Percentiles rank a stretch among this genome's conserved stretches.
phyloP scores from a whole-genome alignment of 192 early-diverging fungal species.

The Phlyctochytrium arcticum region DNA sequence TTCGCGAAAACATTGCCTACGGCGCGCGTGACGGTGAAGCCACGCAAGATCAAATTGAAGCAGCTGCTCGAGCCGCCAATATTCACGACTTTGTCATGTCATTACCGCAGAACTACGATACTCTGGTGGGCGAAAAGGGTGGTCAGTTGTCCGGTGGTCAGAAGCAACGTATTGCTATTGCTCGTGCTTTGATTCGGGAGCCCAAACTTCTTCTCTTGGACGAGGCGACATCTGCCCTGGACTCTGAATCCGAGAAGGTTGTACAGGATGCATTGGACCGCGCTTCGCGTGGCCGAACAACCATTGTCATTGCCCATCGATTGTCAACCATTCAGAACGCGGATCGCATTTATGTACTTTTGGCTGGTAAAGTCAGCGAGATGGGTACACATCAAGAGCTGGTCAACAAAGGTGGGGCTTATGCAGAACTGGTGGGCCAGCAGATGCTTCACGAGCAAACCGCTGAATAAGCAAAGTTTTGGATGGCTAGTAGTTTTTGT shows the following conservation, averaged over 20 bases:
- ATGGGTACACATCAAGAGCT: constrained; percentile 65
- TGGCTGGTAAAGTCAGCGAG: constrained; percentile 62
- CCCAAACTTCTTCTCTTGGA: constrained; percentile 82
- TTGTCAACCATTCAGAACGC: constrained; percentile 82
- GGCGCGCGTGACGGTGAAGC: constrained; percentile 21
- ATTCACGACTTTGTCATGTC: constrained; percentile 64
- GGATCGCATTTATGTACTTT: constrained; percentile 68
- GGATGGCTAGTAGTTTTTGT: too few species aligned
- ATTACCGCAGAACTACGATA: constrained; percentile 73
- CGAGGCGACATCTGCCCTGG: constrained; percentile 81
- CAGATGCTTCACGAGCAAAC: constrained; percentile 40
- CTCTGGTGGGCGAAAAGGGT: constrained; percentile 45
- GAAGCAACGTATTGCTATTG: constrained; percentile 67
- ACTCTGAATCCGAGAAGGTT: constrained; percentile 73
- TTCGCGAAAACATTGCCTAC: constrained; percentile 88
- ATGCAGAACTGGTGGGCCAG: constrained; percentile 58
- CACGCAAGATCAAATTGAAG: constrained; percentile 61
- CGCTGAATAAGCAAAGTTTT: too few species aligned
- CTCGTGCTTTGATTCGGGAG: constrained; percentile 79
- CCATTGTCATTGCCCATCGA: constrained; percentile 59
- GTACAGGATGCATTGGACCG: constrained; percentile 81
- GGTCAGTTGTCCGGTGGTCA: constrained; percentile 50
- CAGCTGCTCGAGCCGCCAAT: constrained; percentile 69
- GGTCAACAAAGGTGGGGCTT: constrained; percentile 52
- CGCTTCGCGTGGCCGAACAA: constrained; percentile 66